Conservation (phyloP, 2,329 filamentous ascomycete species). For the Berkeleyomyces basicola region DNA sequence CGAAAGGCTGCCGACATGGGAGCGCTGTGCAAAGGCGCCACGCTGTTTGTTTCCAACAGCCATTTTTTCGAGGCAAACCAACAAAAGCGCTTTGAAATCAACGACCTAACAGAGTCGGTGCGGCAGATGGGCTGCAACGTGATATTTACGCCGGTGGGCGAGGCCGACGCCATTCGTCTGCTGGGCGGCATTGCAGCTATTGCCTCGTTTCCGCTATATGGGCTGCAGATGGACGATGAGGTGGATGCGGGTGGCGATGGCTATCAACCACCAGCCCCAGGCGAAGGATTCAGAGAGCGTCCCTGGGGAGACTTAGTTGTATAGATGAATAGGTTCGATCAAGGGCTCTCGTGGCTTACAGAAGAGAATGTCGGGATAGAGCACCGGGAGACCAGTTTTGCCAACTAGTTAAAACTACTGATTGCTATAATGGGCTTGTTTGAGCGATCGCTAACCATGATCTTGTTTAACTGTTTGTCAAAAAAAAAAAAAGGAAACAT, state of each 20-base stretch:
- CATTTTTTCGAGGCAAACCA: slow-evolving; percentile 76
- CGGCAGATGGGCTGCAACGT: slow-evolving; percentile 66
- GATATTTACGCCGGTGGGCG: slow-evolving; percentile 29
- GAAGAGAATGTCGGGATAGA: too few species aligned
- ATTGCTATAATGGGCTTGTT: too few species aligned
- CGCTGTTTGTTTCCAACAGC: slow-evolving; percentile 71
- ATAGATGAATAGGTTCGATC: not conserved
- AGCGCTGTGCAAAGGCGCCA: slow-evolving; percentile 71
- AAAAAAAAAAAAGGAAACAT: not conserved
- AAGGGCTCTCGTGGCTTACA: too few species aligned
- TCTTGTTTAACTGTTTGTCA: not conserved
- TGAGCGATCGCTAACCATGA: too few species aligned
- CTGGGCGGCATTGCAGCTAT: slow-evolving; percentile 81
- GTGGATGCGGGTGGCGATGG: slow-evolving; percentile 24
- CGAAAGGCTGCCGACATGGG: slow-evolving; percentile 71
- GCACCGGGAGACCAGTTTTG: too few species aligned
- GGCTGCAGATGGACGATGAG: slow-evolving; percentile 54
- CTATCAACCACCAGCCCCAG: not conserved
- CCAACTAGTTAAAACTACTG: too few species aligned
- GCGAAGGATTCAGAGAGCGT: slow-evolving; percentile 11
- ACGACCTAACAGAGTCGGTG: slow-evolving; percentile 76
- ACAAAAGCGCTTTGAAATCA: slow-evolving; percentile 60
- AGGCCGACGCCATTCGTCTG: slow-evolving; percentile 76
- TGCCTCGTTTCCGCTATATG: slow-evolving; percentile 71
- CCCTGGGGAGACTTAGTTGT: slow-evolving; percentile 13